A percentile compares a stretch with the other conserved stretches of the same genome.
phyloP scores from a whole-genome alignment of 2,329 filamentous ascomycete species.

The Hypoxylon sp. region DNA sequence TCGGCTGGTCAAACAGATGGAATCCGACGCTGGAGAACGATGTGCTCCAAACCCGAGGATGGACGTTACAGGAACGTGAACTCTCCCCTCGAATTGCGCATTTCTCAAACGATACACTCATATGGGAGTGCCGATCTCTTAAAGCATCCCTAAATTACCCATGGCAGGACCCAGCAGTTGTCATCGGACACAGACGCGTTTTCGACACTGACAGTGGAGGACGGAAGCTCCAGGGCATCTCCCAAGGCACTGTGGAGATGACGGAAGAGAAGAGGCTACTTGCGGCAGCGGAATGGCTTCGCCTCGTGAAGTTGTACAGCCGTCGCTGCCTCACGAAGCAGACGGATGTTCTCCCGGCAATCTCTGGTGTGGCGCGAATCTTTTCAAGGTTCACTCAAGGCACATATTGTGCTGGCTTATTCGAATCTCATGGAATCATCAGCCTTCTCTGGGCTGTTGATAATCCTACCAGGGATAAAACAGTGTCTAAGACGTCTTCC shows the following conservation, averaged over 20 bases:
- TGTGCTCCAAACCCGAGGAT: conserved; percentile 9
- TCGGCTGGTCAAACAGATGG: conserved; percentile 2
- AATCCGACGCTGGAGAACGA: conserved; percentile 7
- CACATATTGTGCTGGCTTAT: neutral
- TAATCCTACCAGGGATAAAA: conserved; percentile 1
- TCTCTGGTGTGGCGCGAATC: neutral
- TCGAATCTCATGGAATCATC: conserved; percentile 2
- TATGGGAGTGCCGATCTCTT: conserved; percentile 16
- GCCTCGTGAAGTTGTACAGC: neutral
- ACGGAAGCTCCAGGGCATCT: neutral
- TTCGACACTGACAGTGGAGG: neutral
- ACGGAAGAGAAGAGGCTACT: neutral
- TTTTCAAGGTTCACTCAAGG: neutral
- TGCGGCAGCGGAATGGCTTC: neutral
- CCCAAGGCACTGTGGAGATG: neutral
- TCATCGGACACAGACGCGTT: neutral
- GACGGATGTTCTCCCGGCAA: neutral
- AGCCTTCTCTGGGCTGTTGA: conserved; percentile 16
- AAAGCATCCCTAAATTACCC: conserved; percentile 14
- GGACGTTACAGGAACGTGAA: conserved; percentile 25
- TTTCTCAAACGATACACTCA: conserved; percentile 11
- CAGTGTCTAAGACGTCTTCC: neutral
- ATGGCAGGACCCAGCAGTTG: neutral
- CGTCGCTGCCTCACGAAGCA: neutral
- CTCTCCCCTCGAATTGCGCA: conserved; percentile 22